phyloP scores from a whole-genome alignment of 1,139 yeast genomes.

The Blastobotrys malaysiensis region DNA sequence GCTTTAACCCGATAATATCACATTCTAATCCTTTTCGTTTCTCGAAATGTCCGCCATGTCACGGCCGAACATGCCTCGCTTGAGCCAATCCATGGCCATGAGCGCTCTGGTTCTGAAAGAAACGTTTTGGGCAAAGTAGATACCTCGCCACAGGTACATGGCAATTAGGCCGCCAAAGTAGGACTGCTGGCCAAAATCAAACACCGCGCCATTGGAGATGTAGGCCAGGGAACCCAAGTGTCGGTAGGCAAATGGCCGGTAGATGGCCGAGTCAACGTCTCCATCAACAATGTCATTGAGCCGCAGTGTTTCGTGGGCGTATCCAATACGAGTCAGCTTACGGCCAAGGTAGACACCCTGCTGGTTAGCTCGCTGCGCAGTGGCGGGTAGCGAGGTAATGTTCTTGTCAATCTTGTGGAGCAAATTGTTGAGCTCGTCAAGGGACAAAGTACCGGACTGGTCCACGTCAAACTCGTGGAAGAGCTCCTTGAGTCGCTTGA shows the following conservation, averaged over 20 bases:
- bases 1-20: too few species aligned
- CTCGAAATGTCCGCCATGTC: constrained; percentile 40
- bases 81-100: constrained; percentile 58
- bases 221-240: constrained; percentile 61
- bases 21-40: constrained; percentile 12
- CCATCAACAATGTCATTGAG: constrained; percentile 42
- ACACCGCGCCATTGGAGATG: constrained; percentile 60
- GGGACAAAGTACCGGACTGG: constrained; percentile 43
- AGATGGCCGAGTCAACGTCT: constrained; percentile 50
- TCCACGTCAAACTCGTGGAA: constrained; percentile 46
- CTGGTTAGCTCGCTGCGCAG: constrained; percentile 64
- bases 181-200: constrained; percentile 48
- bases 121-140: constrained; percentile 59
- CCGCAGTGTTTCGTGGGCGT: constrained; percentile 34
- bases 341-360: constrained; percentile 58
- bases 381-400: constrained; percentile 60
- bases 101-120: constrained; percentile 53
- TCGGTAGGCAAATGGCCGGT: constrained; percentile 50
- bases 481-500: constrained; percentile 44
- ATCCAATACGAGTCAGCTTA: constrained; percentile 47
- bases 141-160: constrained; percentile 63
- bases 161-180: constrained; percentile 57
- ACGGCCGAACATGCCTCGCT: constrained; percentile 58
- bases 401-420: constrained; percentile 51
- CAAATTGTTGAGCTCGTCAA: constrained; percentile 44